phyloP scores from a whole-genome alignment of 768 basidiomycete species.

The Dioszegia crocea region DNA sequence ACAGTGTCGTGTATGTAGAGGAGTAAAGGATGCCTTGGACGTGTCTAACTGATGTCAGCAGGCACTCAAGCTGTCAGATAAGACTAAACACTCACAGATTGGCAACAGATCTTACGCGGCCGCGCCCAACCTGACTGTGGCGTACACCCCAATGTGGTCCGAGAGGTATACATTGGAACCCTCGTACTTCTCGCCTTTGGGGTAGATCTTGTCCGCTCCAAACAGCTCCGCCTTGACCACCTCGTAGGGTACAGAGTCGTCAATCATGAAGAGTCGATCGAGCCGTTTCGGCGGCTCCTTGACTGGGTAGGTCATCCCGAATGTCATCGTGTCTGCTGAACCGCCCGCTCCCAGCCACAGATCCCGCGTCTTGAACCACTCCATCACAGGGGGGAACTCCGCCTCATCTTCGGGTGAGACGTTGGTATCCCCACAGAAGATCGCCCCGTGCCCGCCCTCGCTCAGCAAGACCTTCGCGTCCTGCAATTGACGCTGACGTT shows the following conservation, averaged over 20 bases:
- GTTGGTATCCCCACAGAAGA: conserved; percentile 7
- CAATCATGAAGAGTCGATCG: neutral
- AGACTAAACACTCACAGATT: neutral
- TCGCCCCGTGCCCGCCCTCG: neutral
- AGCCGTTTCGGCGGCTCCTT: conserved; percentile 1
- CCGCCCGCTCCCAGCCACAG: neutral
- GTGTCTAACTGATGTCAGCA: no score
- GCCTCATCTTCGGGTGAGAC: conserved; percentile 4
- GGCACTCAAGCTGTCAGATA: no score
- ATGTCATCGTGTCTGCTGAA: neutral
- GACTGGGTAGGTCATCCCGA: conserved; percentile 1
- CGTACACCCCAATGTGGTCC: conserved; percentile 3
- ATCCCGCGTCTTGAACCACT: neutral
- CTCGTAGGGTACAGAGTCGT: neutral
- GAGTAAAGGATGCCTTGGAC: no score
- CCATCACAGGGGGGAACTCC: neutral
- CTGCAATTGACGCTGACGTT: neutral
- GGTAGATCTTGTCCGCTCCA: neutral
- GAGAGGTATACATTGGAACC: neutral
- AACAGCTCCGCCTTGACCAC: neutral
- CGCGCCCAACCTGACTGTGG: neutral
- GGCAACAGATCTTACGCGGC: neutral
- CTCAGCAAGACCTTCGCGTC: neutral
- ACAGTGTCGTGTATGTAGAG: no score
- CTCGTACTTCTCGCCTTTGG: neutral